Evolutionary conservation across 2,329 filamentous ascomycete genomes (phyloP).

Genomic region (Dothistroma septosporum): DNA sequence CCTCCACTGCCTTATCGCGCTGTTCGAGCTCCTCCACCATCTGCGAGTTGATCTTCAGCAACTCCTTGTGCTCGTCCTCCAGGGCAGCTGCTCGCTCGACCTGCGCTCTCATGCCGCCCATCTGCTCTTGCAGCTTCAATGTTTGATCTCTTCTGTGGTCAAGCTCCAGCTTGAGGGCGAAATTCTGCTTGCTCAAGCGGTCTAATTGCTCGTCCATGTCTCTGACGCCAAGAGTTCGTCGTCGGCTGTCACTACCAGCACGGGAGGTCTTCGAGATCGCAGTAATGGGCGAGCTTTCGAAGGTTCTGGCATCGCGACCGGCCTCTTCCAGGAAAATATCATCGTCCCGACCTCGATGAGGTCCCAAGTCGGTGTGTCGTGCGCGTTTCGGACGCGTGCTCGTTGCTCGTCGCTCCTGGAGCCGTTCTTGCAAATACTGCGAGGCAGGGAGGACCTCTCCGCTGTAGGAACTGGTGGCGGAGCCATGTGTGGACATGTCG

Average conservation of each 20-base stretch:
- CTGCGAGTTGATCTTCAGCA: conserved; percentile 56
- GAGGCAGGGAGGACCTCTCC: conserved; percentile 29
- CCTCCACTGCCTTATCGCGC: conserved; percentile 65
- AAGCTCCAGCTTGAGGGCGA: conserved; percentile 69
- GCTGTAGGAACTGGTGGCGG: conserved; percentile 17
- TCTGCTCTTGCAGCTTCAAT: conserved; percentile 53
- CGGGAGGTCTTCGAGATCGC: conserved; percentile 17
- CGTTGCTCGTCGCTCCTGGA: conserved; percentile 33
- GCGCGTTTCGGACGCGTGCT: conserved; percentile 31
- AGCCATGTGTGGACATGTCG: conserved; percentile 15
- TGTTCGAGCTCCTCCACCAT: conserved; percentile 60
- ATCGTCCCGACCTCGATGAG: conserved; percentile 30
- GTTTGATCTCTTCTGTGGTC: conserved; percentile 66
- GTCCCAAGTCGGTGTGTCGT: conserved; percentile 35
- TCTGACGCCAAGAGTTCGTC: conserved; percentile 53
- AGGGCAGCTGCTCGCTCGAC: conserved; percentile 39
- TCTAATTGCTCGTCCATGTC: conserved; percentile 68
- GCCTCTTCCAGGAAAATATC: conserved; percentile 36
- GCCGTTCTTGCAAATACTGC: conserved; percentile 34
- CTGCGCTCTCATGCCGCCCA: conserved; percentile 54
- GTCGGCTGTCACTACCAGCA: conserved; percentile 20
- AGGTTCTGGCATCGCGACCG: conserved; percentile 18
- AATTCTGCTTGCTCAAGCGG: conserved; percentile 69
- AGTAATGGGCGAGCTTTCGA: conserved; percentile 30
- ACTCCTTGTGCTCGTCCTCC: conserved; percentile 43